Base-by-base conservation (phyloP, 768 basidiomycete species). In the Pulveroboletus sp. region DNA sequence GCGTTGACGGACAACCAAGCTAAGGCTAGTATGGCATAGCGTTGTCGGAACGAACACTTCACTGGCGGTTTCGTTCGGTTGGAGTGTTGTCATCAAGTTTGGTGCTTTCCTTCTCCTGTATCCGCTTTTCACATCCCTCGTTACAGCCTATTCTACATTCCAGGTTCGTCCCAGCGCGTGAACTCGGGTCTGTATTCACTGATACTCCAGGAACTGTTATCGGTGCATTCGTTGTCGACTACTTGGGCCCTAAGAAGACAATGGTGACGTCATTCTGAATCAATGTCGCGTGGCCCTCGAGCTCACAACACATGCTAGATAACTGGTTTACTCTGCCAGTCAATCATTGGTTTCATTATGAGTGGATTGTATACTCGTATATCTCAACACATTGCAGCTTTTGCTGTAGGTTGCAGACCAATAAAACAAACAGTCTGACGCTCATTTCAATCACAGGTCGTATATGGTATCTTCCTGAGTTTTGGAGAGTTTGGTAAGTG, bases 381-480 rank as follows among this genome's bases (percentile, higher is more conserved):
- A 46, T 77, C 77, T 12, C 60, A 71, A 4, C 74, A 89, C 53
- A 76, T 91, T 44, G 88, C 69, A n/a, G 89, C 75, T 7, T 93
- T 90, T 53, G 85, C 88, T 26, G 85, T 84, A 54, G 57, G 79
- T 68, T 23, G 14, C 26, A 20, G 19, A 34, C 37, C 17, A 14
- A 9, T 30, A 19, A 22, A 47, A 31, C 39, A 22, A 13, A 6
- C 17, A 10, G n/a, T 8, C n/a, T 9, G 6, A 17, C 36, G 7
- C 32, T 30, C 11, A 23, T 44, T 39, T 36, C 26, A 12, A 58
- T 31, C 39, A 37, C 48, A 83, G 80, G 82, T 94, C 29, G 72
- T 96, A 8, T 95, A 96, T 59, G 94, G 93, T 13, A 81, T 96
- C 42, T 96, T 96, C 79, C 63, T 94, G 59, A 83, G 81, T 60